Evolutionary conservation across 2,329 filamentous ascomycete species (phyloP).

Genomic region (Epichloe gansuensis): DNA sequence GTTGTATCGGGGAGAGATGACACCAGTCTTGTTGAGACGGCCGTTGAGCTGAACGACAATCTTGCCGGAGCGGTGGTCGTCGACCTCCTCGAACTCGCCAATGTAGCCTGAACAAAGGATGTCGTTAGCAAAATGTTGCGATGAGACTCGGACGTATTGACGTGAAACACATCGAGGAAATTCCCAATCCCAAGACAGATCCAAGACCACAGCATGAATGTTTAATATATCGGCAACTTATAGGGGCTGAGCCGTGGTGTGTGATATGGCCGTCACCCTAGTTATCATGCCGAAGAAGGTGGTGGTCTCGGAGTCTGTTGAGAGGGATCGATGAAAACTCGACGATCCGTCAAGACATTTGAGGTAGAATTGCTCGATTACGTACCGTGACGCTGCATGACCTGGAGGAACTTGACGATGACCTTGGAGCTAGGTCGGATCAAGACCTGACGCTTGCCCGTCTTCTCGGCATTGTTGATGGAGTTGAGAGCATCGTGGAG

Average conservation of each 20-base stretch:
- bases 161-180: conserved; percentile 8
- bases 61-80: conserved; percentile 99
- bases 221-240: conserved; percentile 98
- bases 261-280: conserved; percentile 75
- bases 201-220: conserved; percentile 65
- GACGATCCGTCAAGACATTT: neutral
- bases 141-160: conserved; percentile 72
- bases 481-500: conserved; percentile 98
- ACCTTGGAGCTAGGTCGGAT: conserved; percentile 99
- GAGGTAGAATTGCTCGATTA: conserved; percentile 17
- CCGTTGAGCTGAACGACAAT: conserved; percentile 99
- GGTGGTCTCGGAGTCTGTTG: conserved; percentile 10
- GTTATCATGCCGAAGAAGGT: conserved; percentile 91
- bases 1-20: conserved; percentile 99
- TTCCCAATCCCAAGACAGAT: conserved; percentile 28
- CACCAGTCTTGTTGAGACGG: conserved; percentile 95
- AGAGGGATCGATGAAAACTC: neutral
- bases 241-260: conserved; percentile 92
- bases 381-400: conserved; percentile 99
- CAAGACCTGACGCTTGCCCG: conserved; percentile 97
- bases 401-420: conserved; percentile 97
- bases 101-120: conserved; percentile 63
- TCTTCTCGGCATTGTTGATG: conserved; percentile 99
- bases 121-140: conserved; percentile 64
- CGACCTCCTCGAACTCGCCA: conserved; percentile 98